Base-by-base conservation (phyloP, 1,139 yeast species). In the Yamadazyma pseudoaaseri region DNA sequence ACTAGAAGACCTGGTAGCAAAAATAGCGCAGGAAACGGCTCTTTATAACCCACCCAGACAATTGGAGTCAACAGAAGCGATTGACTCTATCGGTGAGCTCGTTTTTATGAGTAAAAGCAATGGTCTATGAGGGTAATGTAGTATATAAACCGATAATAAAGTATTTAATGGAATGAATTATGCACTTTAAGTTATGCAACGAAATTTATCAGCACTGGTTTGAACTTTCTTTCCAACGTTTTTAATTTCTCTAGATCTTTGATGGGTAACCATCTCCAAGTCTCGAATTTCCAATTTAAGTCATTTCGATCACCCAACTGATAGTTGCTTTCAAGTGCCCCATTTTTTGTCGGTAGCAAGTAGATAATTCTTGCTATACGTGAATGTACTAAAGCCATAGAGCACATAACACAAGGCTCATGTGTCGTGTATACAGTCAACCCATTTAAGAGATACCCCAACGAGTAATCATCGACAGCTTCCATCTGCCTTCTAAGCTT, bases 401-500 rank as follows among this genome's bases (percentile, higher is more conserved):
- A 65, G 52, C 99, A 94, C 97, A 92, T 94, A 0, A 86, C 76
- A 54, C 98, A 94, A 1, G 98, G 99, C 54, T 94, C 98, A 53
- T 89, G 96, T 0, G 96, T 84, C 1, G 94, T 84, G 51, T 86
- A 89, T 0, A 92, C 89, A 41, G 85, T 80, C 44, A 80, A 72
- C 37, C 79, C 76, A 29, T 82, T 75, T 51, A 97, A 90, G 7
- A 94, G 69, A 52, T 94, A 94, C 13, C 62, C 62, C 38, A 37
- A 40, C 15, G 43, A 40, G 6, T 38, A 43, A 6, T 32, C 42
- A 18, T 42, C 33, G 16, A 25, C 25, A 42, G 34, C 28, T 24
- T 47, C 45, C 4, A 38, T 37, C 3, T 25, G 7, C 27, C 79
- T 53, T 23, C 66, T 54, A 6, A 49, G 44, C 13, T 57, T 51